These are phyloP conservation scores for Amanita rimosa DNA, from an alignment of 768 basidiomycete species.

Conservation along the genomic window DNA sequence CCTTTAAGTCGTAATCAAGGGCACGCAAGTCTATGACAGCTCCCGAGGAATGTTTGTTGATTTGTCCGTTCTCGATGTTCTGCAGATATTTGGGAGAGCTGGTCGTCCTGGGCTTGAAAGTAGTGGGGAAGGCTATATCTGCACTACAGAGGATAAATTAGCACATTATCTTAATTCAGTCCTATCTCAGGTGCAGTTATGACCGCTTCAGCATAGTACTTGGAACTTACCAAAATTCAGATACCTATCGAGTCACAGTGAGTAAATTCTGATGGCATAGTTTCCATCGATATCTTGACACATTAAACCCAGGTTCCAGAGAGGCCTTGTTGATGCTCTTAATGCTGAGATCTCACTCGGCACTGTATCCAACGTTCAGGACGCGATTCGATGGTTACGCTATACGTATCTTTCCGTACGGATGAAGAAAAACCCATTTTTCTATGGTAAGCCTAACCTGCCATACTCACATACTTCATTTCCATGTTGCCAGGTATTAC, in stretches of 20 bases:
- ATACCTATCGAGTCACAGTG: constrained; percentile 95
- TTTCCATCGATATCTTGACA: constrained; percentile 2
- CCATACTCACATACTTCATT: constrained; percentile 2
- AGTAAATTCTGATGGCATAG: constrained; percentile 13
- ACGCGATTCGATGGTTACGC: constrained; percentile 90
- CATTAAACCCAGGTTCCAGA: constrained; percentile 44
- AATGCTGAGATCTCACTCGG: constrained; percentile 95
- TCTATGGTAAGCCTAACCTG: constrained; percentile 50
- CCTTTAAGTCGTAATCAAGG: constrained; percentile 80
- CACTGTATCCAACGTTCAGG: constrained; percentile 77
- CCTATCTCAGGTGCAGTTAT: constrained; percentile 61
- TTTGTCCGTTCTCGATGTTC: constrained; percentile 86
- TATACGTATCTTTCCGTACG: constrained; percentile 96
- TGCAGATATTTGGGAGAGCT: constrained; percentile 97
- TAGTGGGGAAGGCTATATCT: constrained; percentile 95
- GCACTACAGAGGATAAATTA: constrained; percentile 89
- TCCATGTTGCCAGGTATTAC: constrained; percentile 47
- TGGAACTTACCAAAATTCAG: constrained; percentile 23
- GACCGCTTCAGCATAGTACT: not conserved
- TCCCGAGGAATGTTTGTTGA: constrained; percentile 85
- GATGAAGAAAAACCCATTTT: constrained; percentile 83
- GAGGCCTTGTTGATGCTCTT: constrained; percentile 80
- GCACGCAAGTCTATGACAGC: constrained; percentile 93
- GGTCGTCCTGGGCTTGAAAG: constrained; percentile 80
- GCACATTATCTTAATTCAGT: constrained; percentile 83